Base-by-base conservation (phyloP, 2,329 filamentous ascomycete genomes). In the Penicillium palitans region DNA sequence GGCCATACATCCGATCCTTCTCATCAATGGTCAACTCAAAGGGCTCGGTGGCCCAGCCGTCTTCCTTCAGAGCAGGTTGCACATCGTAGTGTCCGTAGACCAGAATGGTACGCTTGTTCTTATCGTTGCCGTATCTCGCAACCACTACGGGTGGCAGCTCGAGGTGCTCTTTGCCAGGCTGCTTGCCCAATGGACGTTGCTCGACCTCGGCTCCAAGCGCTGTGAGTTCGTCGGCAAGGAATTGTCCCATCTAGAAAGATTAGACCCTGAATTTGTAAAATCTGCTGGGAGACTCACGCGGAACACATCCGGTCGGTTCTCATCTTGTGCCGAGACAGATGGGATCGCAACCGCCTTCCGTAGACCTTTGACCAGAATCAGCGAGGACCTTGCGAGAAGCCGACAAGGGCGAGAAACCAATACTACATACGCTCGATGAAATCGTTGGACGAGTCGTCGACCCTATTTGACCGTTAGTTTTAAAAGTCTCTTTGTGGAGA, bases 71-170 rank as follows among this genome's bases (percentile, higher is more conserved):
- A 35, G 95, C 95, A 27, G 95, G 95, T 80, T 99, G 95, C 37
- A 99, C 95, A 75, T 99, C 95, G 80, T 99, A 99, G 82, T 99
- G 95, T 48, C 95, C 95, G 73, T 99, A 99, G 47, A 99, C 91
- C 61, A 99, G 84, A 66, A 99, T 95, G 37, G 93, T 98, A 60
- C 90, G 87, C 86, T 98, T 99, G 76, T 85, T 91, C 77, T 90
- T 88, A 76, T 98, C 93, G 76, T 86, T 90, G 66, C 95, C 93
- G 76, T 98, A 98, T 66, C 95, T 89, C 50, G 89, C 93, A 63
- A 99, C 85, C 56, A 99, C 87, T 52, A 96, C 93, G 1, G 95
- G 95, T 4, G 95, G 95, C 17, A 99, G 88, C 57, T 96, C 88
- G 67, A 99, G 87, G 68, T 93, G 83, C 72, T 96, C 91, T 74